phyloP scores from a whole-genome alignment of 2,329 filamentous ascomycete species.

The Aspergillus sp. region DNA sequence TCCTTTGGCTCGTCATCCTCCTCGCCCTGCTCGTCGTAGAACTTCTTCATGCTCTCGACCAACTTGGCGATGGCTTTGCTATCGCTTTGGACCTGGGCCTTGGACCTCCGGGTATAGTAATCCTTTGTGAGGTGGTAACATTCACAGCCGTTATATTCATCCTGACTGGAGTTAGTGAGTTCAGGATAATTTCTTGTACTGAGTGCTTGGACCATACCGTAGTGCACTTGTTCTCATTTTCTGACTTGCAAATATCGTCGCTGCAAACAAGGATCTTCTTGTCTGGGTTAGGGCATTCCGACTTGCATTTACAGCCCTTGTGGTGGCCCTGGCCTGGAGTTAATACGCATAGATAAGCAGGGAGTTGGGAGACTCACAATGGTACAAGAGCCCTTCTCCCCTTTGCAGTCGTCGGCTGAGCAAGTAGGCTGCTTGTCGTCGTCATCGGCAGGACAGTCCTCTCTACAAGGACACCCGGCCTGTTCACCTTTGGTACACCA shows the following conservation, averaged over 20 bases:
- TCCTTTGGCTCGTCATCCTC: background rate
- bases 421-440: background rate
- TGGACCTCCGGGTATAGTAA: background rate
- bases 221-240: background rate
- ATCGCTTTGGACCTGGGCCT: background rate
- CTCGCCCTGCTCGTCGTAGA: background rate
- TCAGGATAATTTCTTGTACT: background rate
- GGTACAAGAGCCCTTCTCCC: background rate
- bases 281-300: background rate
- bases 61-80: background rate
- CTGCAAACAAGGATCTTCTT: background rate
- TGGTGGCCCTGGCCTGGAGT: background rate
- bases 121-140: background rate
- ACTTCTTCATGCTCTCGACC: background rate
- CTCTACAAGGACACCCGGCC: background rate
- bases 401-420: background rate
- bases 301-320: background rate
- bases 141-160: background rate
- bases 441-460: background rate
- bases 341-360: background rate
- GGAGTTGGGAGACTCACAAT: background rate
- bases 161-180: background rate
- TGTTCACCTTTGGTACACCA: background rate
- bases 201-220: background rate
- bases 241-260: background rate